Conservation (phyloP, 345 rosid genomes). For the Zanthoxylum bungeanum region DNA sequence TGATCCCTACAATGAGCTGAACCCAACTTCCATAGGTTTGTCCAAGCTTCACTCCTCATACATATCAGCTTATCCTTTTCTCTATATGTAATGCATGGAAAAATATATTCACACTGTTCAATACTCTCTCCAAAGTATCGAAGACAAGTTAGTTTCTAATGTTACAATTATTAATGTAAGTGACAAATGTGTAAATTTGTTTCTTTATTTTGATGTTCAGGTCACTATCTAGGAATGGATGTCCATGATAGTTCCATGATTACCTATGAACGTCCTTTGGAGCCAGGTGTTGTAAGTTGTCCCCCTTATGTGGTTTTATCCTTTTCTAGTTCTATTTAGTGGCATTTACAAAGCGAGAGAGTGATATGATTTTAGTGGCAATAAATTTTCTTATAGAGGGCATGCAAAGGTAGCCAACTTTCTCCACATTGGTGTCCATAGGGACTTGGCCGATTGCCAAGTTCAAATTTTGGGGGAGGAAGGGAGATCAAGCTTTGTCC, state of each 20-base stretch:
- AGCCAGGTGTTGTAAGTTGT: conserved; percentile 89
- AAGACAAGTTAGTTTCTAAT: conserved; percentile 6
- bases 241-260: conserved; percentile 86
- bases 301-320: not conserved
- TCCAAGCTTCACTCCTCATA: conserved; percentile 1
- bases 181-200: not conserved
- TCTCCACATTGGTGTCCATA: not conserved
- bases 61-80: not conserved
- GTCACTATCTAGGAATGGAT: conserved; percentile 98
- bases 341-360: not conserved
- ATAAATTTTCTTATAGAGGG: not conserved
- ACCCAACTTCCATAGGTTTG: conserved; percentile 94
- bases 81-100: not conserved
- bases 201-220: conserved; percentile 37
- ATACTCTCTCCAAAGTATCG: not conserved
- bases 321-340: not conserved
- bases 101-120: not conserved
- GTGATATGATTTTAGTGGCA: not conserved
- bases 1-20: conserved; percentile 55
- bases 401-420: not conserved
- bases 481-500: no score
- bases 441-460: no score
- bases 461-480: no score
- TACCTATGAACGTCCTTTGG: conserved; percentile 67
- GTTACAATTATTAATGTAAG: not conserved